A percentile compares a stretch with the other conserved stretches of the same genome.
phyloP scores from a whole-genome alignment of 352 stramenopile species.

The Pythium biforme region DNA sequence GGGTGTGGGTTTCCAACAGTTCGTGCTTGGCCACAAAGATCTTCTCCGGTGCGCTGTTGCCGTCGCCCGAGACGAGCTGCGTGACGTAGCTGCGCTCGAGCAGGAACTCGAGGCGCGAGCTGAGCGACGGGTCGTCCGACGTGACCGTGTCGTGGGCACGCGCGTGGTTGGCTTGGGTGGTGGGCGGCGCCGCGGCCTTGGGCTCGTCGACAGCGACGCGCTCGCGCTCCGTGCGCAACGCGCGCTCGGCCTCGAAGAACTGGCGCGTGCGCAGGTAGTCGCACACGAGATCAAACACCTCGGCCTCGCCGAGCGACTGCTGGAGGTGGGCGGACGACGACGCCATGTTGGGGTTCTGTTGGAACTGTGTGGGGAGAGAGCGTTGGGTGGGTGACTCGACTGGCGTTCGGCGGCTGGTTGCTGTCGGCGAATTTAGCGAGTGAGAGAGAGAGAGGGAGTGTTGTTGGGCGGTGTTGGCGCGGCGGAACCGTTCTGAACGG shows the following conservation, averaged over 20 bases:
- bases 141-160: too few species aligned
- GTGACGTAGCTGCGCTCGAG: slow-evolving; percentile 86
- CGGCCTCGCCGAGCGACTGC: slow-evolving; percentile 76
- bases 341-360: slow-evolving; percentile 12
- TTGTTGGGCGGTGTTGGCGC: background rate
- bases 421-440: background rate
- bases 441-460: background rate
- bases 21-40: slow-evolving; percentile 79
- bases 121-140: slow-evolving; percentile 34
- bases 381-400: background rate
- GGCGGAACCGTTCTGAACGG: background rate
- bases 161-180: slow-evolving; percentile 36
- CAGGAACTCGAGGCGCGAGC: slow-evolving; percentile 75
- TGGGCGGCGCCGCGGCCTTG: background rate
- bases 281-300: slow-evolving; percentile 88
- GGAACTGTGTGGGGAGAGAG: background rate
- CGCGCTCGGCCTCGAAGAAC: slow-evolving; percentile 82
- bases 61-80: slow-evolving; percentile 69
- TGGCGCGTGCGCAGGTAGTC: slow-evolving; percentile 86
- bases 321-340: slow-evolving; percentile 65
- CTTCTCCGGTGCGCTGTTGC: slow-evolving; percentile 58
- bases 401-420: background rate
- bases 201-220: slow-evolving; percentile 29
- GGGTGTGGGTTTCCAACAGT: slow-evolving; percentile 28
- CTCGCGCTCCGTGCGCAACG: slow-evolving; percentile 68